phyloP scores from a whole-genome alignment of 2,329 filamentous ascomycete genomes.

The Colletotrichum sp. region DNA sequence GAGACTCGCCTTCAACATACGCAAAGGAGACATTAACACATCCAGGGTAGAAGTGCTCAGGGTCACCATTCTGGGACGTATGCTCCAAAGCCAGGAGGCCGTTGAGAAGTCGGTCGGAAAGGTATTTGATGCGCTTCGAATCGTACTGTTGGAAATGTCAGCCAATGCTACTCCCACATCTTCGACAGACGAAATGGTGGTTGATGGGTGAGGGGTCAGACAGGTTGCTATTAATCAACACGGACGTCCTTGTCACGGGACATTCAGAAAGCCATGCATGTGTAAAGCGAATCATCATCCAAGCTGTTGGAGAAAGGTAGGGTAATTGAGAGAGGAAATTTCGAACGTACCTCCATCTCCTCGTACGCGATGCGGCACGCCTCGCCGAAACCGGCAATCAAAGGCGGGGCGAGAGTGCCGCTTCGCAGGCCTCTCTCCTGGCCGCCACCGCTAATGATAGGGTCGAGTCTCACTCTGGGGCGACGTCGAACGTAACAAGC shows the following conservation, averaged over 20 bases:
- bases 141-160: conserved; percentile 72
- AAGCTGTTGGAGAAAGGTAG: conserved; percentile 23
- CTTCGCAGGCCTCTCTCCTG: conserved; percentile 95
- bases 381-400: conserved; percentile 93
- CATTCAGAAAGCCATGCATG: conserved; percentile 93
- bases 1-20: conserved; percentile 96
- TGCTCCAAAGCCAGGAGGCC: conserved; percentile 91
- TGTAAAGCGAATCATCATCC: conserved; percentile 82
- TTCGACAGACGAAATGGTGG: background rate
- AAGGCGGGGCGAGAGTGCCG: conserved; percentile 87
- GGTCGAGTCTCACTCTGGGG: conserved; percentile 91
- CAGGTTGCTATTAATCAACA: conserved; percentile 72
- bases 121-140: conserved; percentile 77
- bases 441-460: conserved; percentile 94
- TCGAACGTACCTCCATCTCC: conserved; percentile 81
- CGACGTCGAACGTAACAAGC: conserved; percentile 94
- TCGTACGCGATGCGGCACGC: conserved; percentile 90
- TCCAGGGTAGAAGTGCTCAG: conserved; percentile 85
- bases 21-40: conserved; percentile 99
- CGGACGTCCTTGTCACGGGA: conserved; percentile 62
- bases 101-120: conserved; percentile 84
- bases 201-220: conserved; percentile 53
- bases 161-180: background rate
- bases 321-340: conserved; percentile 8
- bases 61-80: conserved; percentile 88